Percentiles rank a stretch among this genome's conserved stretches.
These are phyloP conservation scores for Corrigiola litoralis DNA, from an alignment of 179 eudicot genomes.

Conservation along the genomic window DNA sequence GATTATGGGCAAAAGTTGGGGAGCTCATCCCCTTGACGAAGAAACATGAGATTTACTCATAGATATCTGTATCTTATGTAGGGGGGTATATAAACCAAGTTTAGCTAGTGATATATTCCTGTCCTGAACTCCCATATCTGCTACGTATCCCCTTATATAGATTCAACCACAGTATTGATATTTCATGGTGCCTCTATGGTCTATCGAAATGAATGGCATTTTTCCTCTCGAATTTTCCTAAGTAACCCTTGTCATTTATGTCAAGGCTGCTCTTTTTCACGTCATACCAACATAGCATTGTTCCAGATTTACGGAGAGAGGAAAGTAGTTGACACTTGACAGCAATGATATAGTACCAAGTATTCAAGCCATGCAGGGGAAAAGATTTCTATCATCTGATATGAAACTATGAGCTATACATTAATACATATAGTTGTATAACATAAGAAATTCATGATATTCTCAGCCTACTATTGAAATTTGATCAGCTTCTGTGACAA, in stretches of 20 bases:
- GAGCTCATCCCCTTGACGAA: background rate
- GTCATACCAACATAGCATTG: too few relatives aligned
- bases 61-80: background rate
- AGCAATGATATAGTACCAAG: background rate
- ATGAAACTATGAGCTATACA: background rate
- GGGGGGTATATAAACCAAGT: background rate
- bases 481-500: background rate
- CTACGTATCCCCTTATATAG: background rate
- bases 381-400: background rate
- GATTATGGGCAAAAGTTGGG: background rate
- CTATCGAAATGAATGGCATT: background rate
- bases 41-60: background rate
- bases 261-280: too few relatives aligned
- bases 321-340: too few relatives aligned
- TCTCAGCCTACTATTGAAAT: constrained; percentile 2
- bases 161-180: background rate
- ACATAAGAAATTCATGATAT: background rate
- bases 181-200: background rate
- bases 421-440: background rate
- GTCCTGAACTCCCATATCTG: too few relatives aligned
- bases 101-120: background rate
- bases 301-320: too few relatives aligned
- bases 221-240: background rate
- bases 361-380: background rate
- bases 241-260: background rate